Evolutionary conservation across 352 stramenopile species (phyloP), one percentile per base, ranked within the genome.

Genomic region (Phytophthora pisi): DNA sequence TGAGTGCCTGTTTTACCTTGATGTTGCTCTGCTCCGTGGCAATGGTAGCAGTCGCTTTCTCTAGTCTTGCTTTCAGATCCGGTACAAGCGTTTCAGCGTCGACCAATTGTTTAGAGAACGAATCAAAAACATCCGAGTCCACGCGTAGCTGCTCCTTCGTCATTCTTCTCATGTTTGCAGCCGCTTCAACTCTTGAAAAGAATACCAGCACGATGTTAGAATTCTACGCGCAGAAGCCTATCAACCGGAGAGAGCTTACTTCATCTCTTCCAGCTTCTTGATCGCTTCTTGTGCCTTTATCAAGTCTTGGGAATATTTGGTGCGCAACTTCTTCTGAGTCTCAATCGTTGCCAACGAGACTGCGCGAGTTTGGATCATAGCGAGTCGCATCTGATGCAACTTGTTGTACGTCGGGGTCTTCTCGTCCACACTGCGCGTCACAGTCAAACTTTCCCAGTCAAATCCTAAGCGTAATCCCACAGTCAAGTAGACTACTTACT

Each of bases 71-170:
- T 24, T 57, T 66, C 4, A 92, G n/a, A 5, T 88, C 70, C 1
- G 82, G 84, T 13, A 90, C 40, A 11, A 90, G 31, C 5, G 72
- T 86, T 55, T 84, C 68, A 1, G 64, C 72, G 0, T 75, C 70
- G 26, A 92, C 71, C 26, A 90, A 77, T 62, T 90, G 84, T 61
- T 86, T 90, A 0, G 82, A 90, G 47, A 82, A 86, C 0, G 81
- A 80, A 50, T 92, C 84, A 38, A 92, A 90, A 6, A 70, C 68
- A 56, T 90, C 82, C 40, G 84, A 92, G 61, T 90, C 80, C 4
- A 92, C 69, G 46, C 82, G 58, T 3, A 70, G 65, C 10, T 72
- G 66, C 11, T 82, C 67, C 9, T 67, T 73, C 9, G 55, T 69
- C 36, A 51, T 45, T 11, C 42, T 77, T 40, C 42, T 72, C 36